Evolutionary conservation across 805 yeast genomes (phyloP), one percentile per base, ranked within the genome.

Genomic region (Ogataea ganodermae): DNA sequence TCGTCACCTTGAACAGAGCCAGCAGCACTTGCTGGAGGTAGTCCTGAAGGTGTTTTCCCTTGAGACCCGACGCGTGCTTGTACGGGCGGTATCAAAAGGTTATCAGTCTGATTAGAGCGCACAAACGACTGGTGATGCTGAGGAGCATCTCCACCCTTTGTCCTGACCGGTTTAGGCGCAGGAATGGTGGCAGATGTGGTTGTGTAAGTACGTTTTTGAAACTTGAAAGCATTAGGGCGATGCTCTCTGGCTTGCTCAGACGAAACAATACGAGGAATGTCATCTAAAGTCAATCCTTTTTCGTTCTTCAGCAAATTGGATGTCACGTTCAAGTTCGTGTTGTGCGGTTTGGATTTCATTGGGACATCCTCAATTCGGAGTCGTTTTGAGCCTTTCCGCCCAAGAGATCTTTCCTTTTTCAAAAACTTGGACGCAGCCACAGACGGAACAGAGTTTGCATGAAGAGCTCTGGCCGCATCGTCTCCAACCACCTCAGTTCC

Each of bases 221-320:
- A 95, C 49, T 86, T 83, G 68, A 86, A 91, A 0, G 97, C 96
- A 66, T 90, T 90, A 2, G 97, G 97, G 48, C 96, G 77, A 60
- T 87, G 85, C 51, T 89, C 96, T 53, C 97, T 75, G 0, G 98
- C 96, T 66, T 92, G 97, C 59, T 94, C 97, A 8, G 96, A 92
- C 2, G 97, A 96, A 6, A 94, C 97, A 61, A 94, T 92, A 55
- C 98, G 77, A 6, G 98, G 96, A 58, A 94, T 94, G 67, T 94
- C 99, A 67, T 94, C 98, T 57, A 94, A 76, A 0, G 97, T 92
- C 44, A 94, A 76, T 0, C 92, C 84, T 56, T 86, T 88, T 56
- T 92, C 95, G 59, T 82, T 86, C 58, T 84, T 81, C 45, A 90
- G 76, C 41, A 88, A 73, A 55, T 80, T 84, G 1, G 89, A 78